Evolutionary conservation across 768 basidiomycete species (phyloP).

Genomic region (Lepiota venenata): DNA sequence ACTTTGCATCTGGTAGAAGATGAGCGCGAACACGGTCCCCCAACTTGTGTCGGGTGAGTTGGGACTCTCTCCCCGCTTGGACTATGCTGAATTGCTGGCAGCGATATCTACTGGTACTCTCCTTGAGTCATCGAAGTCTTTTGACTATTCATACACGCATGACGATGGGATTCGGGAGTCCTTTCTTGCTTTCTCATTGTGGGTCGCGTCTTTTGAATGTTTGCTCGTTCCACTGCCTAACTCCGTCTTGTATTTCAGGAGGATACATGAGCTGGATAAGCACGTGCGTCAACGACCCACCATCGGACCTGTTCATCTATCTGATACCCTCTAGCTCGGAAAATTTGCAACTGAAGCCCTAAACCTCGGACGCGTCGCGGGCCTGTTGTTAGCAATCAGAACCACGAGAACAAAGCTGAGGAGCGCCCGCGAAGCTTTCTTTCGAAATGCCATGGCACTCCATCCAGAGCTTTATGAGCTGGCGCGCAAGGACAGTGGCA

Average conservation of each 20-base stretch:
- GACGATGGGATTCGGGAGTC: conserved; percentile 7
- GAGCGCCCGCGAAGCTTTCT: conserved; percentile 1
- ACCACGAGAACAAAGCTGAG: background rate
- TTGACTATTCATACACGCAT: conserved; percentile 5
- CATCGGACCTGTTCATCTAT: background rate
- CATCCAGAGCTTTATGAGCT: background rate
- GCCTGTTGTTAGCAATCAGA: conserved; percentile 6
- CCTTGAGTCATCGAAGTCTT: background rate
- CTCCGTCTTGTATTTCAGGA: background rate
- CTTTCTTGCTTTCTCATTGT: background rate
- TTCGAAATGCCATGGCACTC: conserved; percentile 1
- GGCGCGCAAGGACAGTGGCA: background rate
- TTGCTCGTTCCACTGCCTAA: background rate
- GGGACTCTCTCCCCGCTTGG: background rate
- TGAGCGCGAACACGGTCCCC: background rate
- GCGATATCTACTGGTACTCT: background rate
- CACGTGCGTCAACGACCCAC: background rate
- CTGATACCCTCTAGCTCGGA: background rate
- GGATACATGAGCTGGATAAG: conserved; percentile 2
- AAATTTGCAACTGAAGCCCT: conserved; percentile 3
- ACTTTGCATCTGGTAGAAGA: no score
- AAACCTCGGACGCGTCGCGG: conserved; percentile 5
- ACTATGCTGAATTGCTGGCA: background rate
- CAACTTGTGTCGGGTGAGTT: background rate
- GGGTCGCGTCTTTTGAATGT: background rate